Evolutionary conservation across 176 grass and related monocot species (phyloP), one percentile per base, ranked within the genome.

Genomic region (Olyra latifolia): DNA sequence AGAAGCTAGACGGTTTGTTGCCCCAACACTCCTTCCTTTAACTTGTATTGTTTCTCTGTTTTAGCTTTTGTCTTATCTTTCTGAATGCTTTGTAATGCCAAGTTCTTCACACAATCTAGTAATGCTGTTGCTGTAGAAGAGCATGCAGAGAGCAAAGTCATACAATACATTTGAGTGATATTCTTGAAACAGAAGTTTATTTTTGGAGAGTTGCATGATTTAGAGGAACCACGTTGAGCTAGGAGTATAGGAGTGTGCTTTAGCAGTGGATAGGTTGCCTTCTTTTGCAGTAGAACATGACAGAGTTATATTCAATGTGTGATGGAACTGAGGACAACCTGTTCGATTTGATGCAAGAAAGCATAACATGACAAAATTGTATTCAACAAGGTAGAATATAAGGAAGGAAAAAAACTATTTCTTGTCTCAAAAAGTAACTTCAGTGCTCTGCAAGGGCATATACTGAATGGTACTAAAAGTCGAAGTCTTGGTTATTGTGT

Each of bases 1-100:
- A 87, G 89, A 94, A 89, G 89, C 92, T 69, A 94, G 92, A 91
- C 89, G 92, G 92, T 94, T 78, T 53, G 88, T 86, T 10, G 29
- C 32, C 42, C 50, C 38, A 67, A 63, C 45, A n/a, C 19, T 61
- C 30, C 1, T 66, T 66, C 45, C 17, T 2, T 87, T 17, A 17
- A 73, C 10, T 61, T 79, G 1, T 74, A 48, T 73, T 83, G 46
- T 32, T 66, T 75, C 40, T 44, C 41, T 60, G 41, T 19, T 9
- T 85, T 71, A 35, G 2, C 57, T n/a, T 56, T 66, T 54, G 19
- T 17, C 15, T 49, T 24, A 15, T 77, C 67, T 70, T 85, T 81
- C 28, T 72, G 22, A 29, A 80, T 70, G 7, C 62, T 69, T 35
- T 67, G 7, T 30, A 69, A 39, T 80, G 45, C 40, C 56, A 66